Evolutionary conservation across 371 early-diverging fungal genomes (phyloP), one percentile per base, ranked within the genome.

Genomic region (Rhizopus arrhizus): DNA sequence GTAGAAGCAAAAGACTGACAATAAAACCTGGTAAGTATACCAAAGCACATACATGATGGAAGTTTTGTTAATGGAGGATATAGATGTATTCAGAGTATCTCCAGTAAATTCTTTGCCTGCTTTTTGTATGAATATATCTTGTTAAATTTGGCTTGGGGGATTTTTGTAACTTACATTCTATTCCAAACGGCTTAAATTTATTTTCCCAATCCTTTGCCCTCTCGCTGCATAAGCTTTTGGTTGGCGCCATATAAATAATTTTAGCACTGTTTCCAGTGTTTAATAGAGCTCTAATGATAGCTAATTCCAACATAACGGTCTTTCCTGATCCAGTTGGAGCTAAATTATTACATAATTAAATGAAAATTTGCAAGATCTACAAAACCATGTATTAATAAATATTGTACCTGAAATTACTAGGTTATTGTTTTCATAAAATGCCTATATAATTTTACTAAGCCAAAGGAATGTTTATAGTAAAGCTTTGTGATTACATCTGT

Each of bases 321-420:
- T 95, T 94, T 33, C 95, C 96, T 7, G 91, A 81, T 3, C 96
- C 94, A 13, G 95, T 94, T 1, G 96, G 96, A 13, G 96, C 92
- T 84, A 48, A 13, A 22, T 2, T 52, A 45, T 53, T 54, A n/a
- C 84, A 32, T n/a, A n/a, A n/a, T n/a, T n/a, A n/a, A n/a, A n/a
- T n/a, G n/a, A n/a, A n/a, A n/a, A n/a, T n/a, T n/a, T n/a, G n/a
- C n/a, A n/a, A n/a, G n/a, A n/a, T n/a, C n/a, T n/a, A n/a, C n/a
- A n/a, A n/a, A n/a, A n/a, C n/a, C 10, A 22, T 49, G 40, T 34
- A 31, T 31, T 13, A 50, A 35, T 28, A 16, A 31, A 7, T 13
- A 31, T 15, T 7, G 2, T 69, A 81, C 81, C 78, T 56, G 76
- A 75, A 22, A 82, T 78, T 6, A 91, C 85, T 10, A 91, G 47